Percentiles rank a stretch among this genome's conserved stretches.
Evolutionary conservation across 2,329 filamentous ascomycete genomes (phyloP).

Genomic region (Pseudopithomyces maydicus): DNA sequence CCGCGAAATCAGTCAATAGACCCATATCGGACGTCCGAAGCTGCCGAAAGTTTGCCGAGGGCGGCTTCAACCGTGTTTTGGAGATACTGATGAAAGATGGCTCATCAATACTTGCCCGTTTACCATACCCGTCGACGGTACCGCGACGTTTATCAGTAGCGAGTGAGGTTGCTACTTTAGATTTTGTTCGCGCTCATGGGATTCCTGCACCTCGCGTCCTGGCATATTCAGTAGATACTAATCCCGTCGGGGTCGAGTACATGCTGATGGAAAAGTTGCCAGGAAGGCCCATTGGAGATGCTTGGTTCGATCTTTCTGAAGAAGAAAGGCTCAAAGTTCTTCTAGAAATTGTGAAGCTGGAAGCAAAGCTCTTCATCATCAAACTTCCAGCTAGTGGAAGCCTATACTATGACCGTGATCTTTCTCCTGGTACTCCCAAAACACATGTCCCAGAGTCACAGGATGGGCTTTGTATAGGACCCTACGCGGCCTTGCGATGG

Average conservation of each 20-base stretch:
- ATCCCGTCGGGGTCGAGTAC: constrained; percentile 34
- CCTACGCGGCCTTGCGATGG: constrained; percentile 21
- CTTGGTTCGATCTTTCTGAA: constrained; percentile 26
- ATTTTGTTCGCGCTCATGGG: constrained; percentile 32
- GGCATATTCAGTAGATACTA: constrained; percentile 23
- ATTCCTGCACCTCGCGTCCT: constrained; percentile 32
- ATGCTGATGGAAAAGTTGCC: constrained; percentile 38
- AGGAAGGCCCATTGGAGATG: constrained; percentile 23
- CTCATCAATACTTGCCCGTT: constrained; percentile 31
- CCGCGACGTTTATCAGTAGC: constrained; percentile 35
- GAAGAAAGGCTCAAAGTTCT: constrained; percentile 24
- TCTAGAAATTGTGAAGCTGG: constrained; percentile 21
- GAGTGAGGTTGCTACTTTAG: constrained; percentile 47
- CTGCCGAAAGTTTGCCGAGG: constrained; percentile 43
- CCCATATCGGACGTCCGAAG: constrained; percentile 19
- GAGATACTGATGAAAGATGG: constrained; percentile 35
- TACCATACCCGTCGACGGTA: constrained; percentile 41
- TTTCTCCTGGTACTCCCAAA: constrained; percentile 7
- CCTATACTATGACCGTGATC: constrained; percentile 25
- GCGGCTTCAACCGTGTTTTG: constrained; percentile 44
- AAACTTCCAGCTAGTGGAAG: constrained; percentile 28
- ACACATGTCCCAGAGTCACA: constrained; percentile 17
- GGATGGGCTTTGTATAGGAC: constrained; percentile 27
- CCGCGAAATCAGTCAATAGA: constrained; percentile 21
- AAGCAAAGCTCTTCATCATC: constrained; percentile 24